Conservation (phyloP, 2,329 filamentous ascomycete genomes). For the Cercospora zeae-maydis region DNA sequence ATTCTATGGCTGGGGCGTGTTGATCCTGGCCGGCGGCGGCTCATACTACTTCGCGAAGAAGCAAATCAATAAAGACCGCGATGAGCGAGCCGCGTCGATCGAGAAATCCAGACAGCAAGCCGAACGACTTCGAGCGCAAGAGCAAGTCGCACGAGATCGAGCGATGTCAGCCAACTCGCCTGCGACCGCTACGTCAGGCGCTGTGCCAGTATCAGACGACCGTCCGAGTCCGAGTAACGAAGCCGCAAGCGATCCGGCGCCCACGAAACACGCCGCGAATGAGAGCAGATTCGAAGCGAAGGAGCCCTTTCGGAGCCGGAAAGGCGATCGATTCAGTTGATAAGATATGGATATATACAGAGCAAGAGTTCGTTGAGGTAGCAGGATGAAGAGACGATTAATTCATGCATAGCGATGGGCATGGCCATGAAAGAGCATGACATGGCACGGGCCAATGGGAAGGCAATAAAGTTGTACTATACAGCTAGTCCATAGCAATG, state of each 20-base stretch:
- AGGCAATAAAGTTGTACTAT: constrained; percentile 4
- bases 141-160: constrained; percentile 19
- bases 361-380: not conserved
- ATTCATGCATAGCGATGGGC: constrained; percentile 6
- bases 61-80: constrained; percentile 87
- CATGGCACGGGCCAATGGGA: not conserved
- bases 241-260: constrained; percentile 64
- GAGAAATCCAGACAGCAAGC: constrained; percentile 53
- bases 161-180: constrained; percentile 14
- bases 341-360: constrained; percentile 20
- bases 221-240: constrained; percentile 24
- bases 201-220: constrained; percentile 9
- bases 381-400: constrained; percentile 4
- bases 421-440: not conserved
- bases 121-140: constrained; percentile 27
- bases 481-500: not conserved
- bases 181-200: constrained; percentile 39
- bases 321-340: constrained; percentile 75
- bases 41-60: constrained; percentile 96
- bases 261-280: constrained; percentile 71
- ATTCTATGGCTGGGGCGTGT: constrained; percentile 82
- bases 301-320: constrained; percentile 70
- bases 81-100: constrained; percentile 65
- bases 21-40: constrained; percentile 81
- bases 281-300: constrained; percentile 88